A percentile compares a stretch with the other conserved stretches of the same genome.
Conservation (phyloP, 192 early-diverging fungal species). For the Gaertneriomyces semiglobifer region DNA sequence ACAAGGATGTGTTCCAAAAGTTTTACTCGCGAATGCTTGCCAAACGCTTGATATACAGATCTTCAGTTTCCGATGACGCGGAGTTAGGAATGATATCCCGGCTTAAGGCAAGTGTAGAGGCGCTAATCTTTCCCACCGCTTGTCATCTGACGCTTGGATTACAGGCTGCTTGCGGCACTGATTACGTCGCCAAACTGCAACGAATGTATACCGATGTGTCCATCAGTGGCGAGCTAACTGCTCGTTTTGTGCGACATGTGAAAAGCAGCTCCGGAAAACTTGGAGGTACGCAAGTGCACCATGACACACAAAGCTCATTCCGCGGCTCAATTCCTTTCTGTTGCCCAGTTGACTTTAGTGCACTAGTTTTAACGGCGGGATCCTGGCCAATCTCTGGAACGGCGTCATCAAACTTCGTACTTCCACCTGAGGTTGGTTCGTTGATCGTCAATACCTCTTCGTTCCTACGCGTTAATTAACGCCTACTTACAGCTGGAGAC, state of each 20-base stretch:
- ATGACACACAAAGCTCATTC: background rate
- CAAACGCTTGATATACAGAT: constrained; percentile 72
- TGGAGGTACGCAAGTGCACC: constrained; percentile 41
- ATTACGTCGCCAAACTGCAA: constrained; percentile 81
- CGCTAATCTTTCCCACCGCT: background rate
- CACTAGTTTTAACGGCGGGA: constrained; percentile 73
- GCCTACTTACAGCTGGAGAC: constrained; percentile 55
- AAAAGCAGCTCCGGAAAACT: constrained; percentile 39
- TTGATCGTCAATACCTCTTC: background rate
- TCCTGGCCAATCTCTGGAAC: constrained; percentile 71
- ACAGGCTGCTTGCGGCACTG: constrained; percentile 73
- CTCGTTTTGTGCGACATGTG: constrained; percentile 42
- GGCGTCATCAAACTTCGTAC: constrained; percentile 26
- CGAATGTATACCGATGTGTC: constrained; percentile 87
- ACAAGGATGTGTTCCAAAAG: constrained; percentile 91
- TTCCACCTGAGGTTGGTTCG: constrained; percentile 45
- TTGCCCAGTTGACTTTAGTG: constrained; percentile 60
- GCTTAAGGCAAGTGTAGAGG: constrained; percentile 54
- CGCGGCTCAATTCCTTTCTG: background rate
- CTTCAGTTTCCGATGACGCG: constrained; percentile 72
- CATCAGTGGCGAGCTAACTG: constrained; percentile 66
- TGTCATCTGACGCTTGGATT: background rate
- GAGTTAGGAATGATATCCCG: constrained; percentile 77
- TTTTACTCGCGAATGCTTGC: constrained; percentile 81
- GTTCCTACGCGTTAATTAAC: background rate